Evolutionary conservation across 805 yeast species (phyloP).

Genomic region (Wickerhamiella sorbophila): DNA sequence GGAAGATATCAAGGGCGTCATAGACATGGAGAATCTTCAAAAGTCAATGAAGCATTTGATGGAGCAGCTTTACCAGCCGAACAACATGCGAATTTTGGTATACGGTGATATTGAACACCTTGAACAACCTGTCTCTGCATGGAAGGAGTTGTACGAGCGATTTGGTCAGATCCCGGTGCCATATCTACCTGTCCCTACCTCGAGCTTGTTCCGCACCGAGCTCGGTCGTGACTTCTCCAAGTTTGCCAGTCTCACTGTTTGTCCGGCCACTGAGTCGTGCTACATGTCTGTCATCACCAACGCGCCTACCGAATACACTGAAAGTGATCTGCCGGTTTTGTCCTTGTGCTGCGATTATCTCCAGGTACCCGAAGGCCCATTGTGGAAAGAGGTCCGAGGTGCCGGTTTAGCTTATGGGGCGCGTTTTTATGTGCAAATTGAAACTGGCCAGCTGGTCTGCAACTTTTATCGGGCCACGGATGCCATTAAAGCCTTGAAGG

Average conservation of each 20-base stretch:
- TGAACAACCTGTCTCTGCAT: slow-evolving; percentile 41
- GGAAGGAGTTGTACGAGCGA: slow-evolving; percentile 29
- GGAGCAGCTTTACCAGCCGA: slow-evolving; percentile 36
- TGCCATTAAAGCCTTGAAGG: slow-evolving; percentile 45
- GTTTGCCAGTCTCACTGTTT: slow-evolving; percentile 48
- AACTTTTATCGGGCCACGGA: slow-evolving; percentile 75
- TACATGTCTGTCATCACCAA: slow-evolving; percentile 45
- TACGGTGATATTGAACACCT: slow-evolving; percentile 51
- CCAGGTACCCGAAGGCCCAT: slow-evolving; percentile 87
- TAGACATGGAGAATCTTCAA: slow-evolving; percentile 29
- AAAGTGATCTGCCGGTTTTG: slow-evolving; percentile 53
- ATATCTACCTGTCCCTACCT: slow-evolving; percentile 26
- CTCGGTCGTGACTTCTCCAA: slow-evolving; percentile 39
- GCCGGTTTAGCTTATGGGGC: slow-evolving; percentile 91
- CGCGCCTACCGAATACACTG: slow-evolving; percentile 41
- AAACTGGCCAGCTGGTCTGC: slow-evolving; percentile 52
- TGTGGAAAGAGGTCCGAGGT: slow-evolving; percentile 93
- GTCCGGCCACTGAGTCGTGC: slow-evolving; percentile 78
- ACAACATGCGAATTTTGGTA: slow-evolving; percentile 53
- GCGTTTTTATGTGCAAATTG: slow-evolving; percentile 40
- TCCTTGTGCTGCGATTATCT: slow-evolving; percentile 62
- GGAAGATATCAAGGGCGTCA: slow-evolving; percentile 39
- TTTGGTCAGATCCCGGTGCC: slow-evolving; percentile 5
- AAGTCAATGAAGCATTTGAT: slow-evolving; percentile 40
- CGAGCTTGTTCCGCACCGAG: slow-evolving; percentile 38